Conservation (phyloP, 176 grass and related monocot genomes). For the Ananas comosus region DNA sequence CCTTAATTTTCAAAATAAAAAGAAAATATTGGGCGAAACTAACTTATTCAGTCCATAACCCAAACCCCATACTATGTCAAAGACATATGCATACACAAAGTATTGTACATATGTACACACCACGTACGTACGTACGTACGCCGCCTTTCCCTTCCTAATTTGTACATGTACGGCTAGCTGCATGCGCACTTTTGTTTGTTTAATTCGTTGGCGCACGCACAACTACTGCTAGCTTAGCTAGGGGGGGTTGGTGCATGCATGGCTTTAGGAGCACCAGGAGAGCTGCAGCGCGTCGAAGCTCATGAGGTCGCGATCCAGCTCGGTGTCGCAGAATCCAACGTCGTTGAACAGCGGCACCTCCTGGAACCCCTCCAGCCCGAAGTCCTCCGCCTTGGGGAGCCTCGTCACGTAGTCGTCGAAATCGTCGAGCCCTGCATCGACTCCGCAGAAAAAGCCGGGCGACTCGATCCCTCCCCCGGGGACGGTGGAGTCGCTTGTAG, state of each 20-base stretch:
- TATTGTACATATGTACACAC: no score
- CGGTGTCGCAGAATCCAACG: slow-evolving; percentile 3
- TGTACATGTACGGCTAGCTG: no score
- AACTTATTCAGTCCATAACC: no score
- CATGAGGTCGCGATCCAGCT: slow-evolving; percentile 1
- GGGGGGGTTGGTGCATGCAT: not conserved
- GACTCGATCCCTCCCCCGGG: not conserved
- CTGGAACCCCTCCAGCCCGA: slow-evolving; percentile 65
- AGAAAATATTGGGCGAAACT: no score
- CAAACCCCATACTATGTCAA: no score
- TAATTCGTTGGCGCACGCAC: no score
- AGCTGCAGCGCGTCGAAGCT: not conserved
- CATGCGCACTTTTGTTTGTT: no score
- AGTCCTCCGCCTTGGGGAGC: slow-evolving; percentile 82
- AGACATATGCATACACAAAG: no score
- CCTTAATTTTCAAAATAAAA: no score
- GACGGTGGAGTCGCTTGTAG: slow-evolving; percentile 1
- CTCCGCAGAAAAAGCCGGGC: not conserved
- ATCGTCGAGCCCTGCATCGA: slow-evolving; percentile 14
- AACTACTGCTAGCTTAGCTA: no score
- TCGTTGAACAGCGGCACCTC: slow-evolving; percentile 66
- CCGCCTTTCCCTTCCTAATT: no score
- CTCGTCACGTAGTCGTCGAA: slow-evolving; percentile 59
- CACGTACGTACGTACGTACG: no score
- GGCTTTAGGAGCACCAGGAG: not conserved